A percentile compares a stretch with the other conserved stretches of the same genome.
Evolutionary conservation across 257 asterid genomes (phyloP).

Genomic region (Solanum verrucosum): DNA sequence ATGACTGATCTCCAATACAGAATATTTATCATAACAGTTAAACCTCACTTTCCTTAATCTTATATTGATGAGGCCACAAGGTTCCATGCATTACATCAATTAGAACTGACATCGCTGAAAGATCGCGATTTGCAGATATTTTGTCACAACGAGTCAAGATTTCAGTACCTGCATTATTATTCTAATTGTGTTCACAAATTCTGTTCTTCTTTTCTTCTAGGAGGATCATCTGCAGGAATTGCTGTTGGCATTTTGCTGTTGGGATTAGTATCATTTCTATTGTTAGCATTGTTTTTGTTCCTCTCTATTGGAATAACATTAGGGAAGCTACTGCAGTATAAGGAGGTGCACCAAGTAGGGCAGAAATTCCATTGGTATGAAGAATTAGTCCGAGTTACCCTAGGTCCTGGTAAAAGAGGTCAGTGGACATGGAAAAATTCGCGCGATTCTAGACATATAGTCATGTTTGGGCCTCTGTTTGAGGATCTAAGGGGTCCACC

Average conservation of each 20-base stretch:
- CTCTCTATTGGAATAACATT: constrained; percentile 71
- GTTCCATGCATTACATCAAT: not conserved
- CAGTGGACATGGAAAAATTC: constrained; percentile 92
- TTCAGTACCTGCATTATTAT: no score
- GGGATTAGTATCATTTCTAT: constrained; percentile 51
- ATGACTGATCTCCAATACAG: not conserved
- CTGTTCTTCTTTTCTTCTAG: constrained; percentile 21
- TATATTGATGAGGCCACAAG: not conserved
- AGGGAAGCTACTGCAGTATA: constrained; percentile 83
- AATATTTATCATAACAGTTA: not conserved
- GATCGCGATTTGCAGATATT: not conserved
- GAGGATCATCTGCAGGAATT: constrained; percentile 61
- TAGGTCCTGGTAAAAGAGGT: constrained; percentile 95
- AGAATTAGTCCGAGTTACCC: constrained; percentile 68
- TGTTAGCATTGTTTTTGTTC: constrained; percentile 50
- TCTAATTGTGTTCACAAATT: no score
- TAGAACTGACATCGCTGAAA: not conserved
- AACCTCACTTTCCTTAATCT: not conserved
- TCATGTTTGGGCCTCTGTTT: constrained; percentile 71
- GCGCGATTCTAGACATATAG: constrained; percentile 26
- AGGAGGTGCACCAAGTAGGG: constrained; percentile 81
- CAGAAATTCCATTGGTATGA: constrained; percentile 76
- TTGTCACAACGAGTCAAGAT: not conserved
- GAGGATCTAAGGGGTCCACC: constrained; percentile 98
- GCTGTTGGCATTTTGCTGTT: constrained; percentile 9